A percentile compares a stretch with the other conserved stretches of the same genome.
Conservation (phyloP, 176 grass and related monocot species). For the Carex pumila region DNA sequence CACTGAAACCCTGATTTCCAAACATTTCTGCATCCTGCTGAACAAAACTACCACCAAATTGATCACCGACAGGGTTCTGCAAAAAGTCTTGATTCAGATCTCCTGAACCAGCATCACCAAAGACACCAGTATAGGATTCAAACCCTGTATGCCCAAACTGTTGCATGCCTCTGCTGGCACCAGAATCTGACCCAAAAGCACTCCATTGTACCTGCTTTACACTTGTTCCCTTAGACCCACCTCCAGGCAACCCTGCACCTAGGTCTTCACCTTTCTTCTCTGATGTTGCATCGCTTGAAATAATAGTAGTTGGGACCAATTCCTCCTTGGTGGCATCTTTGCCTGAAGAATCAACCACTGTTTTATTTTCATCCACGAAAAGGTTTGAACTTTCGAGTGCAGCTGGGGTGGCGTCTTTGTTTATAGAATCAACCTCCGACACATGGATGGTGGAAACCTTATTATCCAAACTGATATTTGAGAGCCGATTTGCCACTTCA, state of each 20-base stretch:
- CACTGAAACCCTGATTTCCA: constrained; percentile 17
- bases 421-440: not conserved
- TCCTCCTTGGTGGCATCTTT: not conserved
- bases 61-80: constrained; percentile 18
- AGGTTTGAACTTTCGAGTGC: not conserved
- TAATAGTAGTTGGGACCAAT: not conserved
- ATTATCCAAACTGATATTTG: constrained; percentile 27
- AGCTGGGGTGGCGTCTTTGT: not conserved
- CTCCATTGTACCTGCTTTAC: constrained; percentile 87
- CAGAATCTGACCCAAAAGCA: constrained; percentile 44
- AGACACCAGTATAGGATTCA: constrained; percentile 37
- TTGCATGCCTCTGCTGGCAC: not conserved
- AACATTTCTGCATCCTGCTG: constrained; percentile 11
- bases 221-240: constrained; percentile 38
- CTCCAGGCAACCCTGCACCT: constrained; percentile 7
- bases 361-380: not conserved
- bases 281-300: not conserved
- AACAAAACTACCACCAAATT: constrained; percentile 16
- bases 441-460: not conserved
- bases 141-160: not conserved
- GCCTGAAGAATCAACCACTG: constrained; percentile 9
- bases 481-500: constrained; percentile 15
- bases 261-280: constrained; percentile 22
- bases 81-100: constrained; percentile 11
- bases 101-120: constrained; percentile 28